phyloP scores from a whole-genome alignment of 108 stramenopile genomes.

The Nannochloropsis gaditana region DNA sequence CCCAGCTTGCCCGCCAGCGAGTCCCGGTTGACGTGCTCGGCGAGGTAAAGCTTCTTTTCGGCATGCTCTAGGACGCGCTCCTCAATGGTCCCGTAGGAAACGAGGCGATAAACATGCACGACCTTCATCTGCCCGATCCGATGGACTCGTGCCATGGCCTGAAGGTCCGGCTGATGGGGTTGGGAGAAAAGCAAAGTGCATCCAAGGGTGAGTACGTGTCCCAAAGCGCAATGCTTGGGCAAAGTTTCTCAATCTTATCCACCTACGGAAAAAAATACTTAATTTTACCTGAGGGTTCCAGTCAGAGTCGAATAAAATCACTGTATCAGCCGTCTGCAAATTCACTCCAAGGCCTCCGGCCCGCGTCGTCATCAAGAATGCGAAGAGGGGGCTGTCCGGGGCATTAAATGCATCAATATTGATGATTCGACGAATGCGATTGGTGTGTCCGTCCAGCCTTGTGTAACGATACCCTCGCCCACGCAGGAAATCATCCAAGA shows the following conservation, averaged over 20 bases:
- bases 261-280: background rate
- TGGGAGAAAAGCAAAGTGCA: background rate
- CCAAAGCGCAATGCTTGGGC: background rate
- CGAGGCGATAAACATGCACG: slow-evolving; percentile 47
- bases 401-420: background rate
- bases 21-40: slow-evolving; percentile 3
- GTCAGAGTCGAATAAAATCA: slow-evolving; percentile 38
- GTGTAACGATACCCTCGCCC: slow-evolving; percentile 63
- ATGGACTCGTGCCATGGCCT: slow-evolving; percentile 59
- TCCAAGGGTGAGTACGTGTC: background rate
- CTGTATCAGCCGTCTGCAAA: slow-evolving; percentile 36
- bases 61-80: slow-evolving; percentile 37
- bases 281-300: slow-evolving; percentile 34
- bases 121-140: slow-evolving; percentile 54
- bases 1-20: background rate
- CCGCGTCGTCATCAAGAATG: slow-evolving; percentile 20
- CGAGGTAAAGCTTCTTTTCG: background rate
- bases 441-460: slow-evolving; percentile 88
- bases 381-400: background rate
- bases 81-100: slow-evolving; percentile 42
- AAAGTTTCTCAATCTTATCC: background rate
- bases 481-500: slow-evolving; percentile 83
- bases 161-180: slow-evolving; percentile 24
- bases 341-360: slow-evolving; percentile 34
- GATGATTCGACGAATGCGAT: slow-evolving; percentile 71